Percentiles rank a stretch among this genome's conserved stretches.
Conservation (phyloP, 2,329 filamentous ascomycete species). For the Fusarium oxysporum region DNA sequence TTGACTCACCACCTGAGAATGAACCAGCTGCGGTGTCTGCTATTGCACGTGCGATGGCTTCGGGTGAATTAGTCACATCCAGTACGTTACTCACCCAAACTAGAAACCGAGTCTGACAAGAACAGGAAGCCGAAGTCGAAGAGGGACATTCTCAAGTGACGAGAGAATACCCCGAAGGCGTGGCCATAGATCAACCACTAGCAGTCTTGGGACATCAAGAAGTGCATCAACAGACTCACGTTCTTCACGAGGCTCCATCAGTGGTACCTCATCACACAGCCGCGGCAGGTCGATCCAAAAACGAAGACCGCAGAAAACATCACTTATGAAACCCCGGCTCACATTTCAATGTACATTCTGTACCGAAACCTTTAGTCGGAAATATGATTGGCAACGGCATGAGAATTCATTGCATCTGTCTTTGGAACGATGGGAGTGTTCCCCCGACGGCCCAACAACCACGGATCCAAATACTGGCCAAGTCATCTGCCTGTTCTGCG, state of each 20-base stretch:
- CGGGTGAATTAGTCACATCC: slow-evolving; percentile 4
- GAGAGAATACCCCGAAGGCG: slow-evolving; percentile 10
- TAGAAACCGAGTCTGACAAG: slow-evolving; percentile 54
- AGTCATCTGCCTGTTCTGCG: slow-evolving; percentile 53
- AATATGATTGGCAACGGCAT: slow-evolving; percentile 62
- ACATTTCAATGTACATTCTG: slow-evolving; percentile 59
- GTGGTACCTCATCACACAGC: slow-evolving; percentile 16
- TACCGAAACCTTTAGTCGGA: slow-evolving; percentile 57
- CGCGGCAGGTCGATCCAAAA: slow-evolving; percentile 19
- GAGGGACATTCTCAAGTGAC: slow-evolving; percentile 26
- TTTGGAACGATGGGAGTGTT: slow-evolving; percentile 60
- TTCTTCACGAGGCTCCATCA: slow-evolving; percentile 25
- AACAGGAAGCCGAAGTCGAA: slow-evolving; percentile 18
- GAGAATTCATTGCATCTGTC: slow-evolving; percentile 60
- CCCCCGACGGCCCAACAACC: slow-evolving; percentile 49
- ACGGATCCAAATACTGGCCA: slow-evolving; percentile 49
- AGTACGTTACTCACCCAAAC: slow-evolving; percentile 47
- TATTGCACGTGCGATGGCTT: slow-evolving; percentile 47
- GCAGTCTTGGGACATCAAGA: slow-evolving; percentile 33
- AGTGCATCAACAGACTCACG: slow-evolving; percentile 31
- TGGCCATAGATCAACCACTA: slow-evolving; percentile 24
- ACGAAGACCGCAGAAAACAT: slow-evolving; percentile 11
- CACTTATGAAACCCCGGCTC: slow-evolving; percentile 14
- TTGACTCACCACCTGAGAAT: slow-evolving; percentile 50
- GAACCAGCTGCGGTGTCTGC: slow-evolving; percentile 48